Conservation (phyloP, 2,329 filamentous ascomycete genomes). For the Pseudogymnoascus sp. region DNA sequence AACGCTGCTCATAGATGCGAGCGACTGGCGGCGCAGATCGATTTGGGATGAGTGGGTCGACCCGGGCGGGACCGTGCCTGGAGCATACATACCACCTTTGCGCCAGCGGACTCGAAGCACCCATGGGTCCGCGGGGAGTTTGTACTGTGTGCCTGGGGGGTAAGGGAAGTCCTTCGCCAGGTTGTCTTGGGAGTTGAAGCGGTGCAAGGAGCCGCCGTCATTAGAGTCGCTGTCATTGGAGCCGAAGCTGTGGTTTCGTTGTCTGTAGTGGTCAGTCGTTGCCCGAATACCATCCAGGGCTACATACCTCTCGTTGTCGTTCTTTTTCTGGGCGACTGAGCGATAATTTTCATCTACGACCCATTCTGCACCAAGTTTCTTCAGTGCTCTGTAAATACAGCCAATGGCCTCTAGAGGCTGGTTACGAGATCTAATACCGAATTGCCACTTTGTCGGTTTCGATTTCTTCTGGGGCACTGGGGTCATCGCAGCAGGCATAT, state of each 20-base stretch:
- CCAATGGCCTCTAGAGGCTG: conserved; percentile 89
- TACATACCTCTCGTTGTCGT: conserved; percentile 33
- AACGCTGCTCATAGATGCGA: conserved; percentile 27
- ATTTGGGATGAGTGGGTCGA: conserved; percentile 41
- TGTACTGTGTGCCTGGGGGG: conserved; percentile 58
- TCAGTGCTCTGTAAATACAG: conserved; percentile 87
- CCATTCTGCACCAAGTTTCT: conserved; percentile 84
- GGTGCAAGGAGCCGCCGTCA: conserved; percentile 30
- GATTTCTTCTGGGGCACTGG: conserved; percentile 60
- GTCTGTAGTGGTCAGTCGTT: neutral
- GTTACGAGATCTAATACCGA: conserved; percentile 91
- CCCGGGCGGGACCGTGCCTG: conserved; percentile 39
- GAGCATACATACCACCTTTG: conserved; percentile 64
- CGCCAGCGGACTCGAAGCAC: conserved; percentile 85
- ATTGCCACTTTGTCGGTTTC: conserved; percentile 90
- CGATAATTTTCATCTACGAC: conserved; percentile 54
- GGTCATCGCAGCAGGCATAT: conserved; percentile 54
- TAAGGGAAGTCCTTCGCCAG: conserved; percentile 19
- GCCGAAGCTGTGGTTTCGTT: conserved; percentile 33
- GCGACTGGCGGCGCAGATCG: conserved; percentile 35
- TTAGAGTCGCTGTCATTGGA: conserved; percentile 27
- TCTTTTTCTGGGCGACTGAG: conserved; percentile 17
- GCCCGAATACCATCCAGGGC: conserved; percentile 3
- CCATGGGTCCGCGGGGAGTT: conserved; percentile 89
- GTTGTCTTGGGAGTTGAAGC: conserved; percentile 26